phyloP scores from a whole-genome alignment of 352 stramenopile genomes.

The Phytopythium kandeliae region DNA sequence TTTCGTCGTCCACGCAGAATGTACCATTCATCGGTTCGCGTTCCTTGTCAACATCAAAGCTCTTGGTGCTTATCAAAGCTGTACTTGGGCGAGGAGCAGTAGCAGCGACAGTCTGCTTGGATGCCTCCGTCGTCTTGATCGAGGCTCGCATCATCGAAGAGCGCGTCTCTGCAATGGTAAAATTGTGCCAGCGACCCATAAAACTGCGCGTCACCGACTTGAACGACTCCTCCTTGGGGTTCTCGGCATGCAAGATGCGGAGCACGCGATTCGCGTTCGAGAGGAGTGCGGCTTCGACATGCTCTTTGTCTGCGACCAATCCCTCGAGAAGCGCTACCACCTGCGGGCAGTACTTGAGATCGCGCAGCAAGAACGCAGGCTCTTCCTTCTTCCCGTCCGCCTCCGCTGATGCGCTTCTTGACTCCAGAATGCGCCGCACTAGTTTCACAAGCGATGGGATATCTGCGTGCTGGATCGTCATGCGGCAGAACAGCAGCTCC shows the following conservation, averaged over 20 bases:
- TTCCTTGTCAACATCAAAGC: constrained; percentile 60
- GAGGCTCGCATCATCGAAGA: constrained; percentile 20
- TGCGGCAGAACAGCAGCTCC: constrained; percentile 64
- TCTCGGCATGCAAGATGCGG: constrained; percentile 62
- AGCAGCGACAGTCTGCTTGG: neutral
- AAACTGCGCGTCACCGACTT: constrained; percentile 53
- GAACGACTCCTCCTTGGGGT: constrained; percentile 38
- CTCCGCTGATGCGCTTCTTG: constrained; percentile 25
- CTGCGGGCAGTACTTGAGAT: constrained; percentile 58
- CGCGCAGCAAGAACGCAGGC: constrained; percentile 41
- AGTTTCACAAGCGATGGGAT: constrained; percentile 65
- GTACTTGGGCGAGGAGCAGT: constrained; percentile 5
- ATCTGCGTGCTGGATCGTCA: constrained; percentile 64
- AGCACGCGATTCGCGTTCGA: constrained; percentile 75
- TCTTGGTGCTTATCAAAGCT: constrained; percentile 15
- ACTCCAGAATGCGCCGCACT: constrained; percentile 65
- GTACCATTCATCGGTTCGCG: constrained; percentile 37
- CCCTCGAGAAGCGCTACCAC: constrained; percentile 58
- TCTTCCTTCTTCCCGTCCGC: constrained; percentile 28
- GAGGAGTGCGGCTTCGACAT: constrained; percentile 38
- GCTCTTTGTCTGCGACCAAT: constrained; percentile 40
- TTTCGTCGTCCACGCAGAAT: constrained; percentile 46
- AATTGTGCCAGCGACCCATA: constrained; percentile 76
- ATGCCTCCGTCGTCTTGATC: constrained; percentile 10
- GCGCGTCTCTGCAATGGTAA: constrained; percentile 43